Base-by-base conservation (phyloP, 805 yeast genomes). In the Candida piceae region DNA sequence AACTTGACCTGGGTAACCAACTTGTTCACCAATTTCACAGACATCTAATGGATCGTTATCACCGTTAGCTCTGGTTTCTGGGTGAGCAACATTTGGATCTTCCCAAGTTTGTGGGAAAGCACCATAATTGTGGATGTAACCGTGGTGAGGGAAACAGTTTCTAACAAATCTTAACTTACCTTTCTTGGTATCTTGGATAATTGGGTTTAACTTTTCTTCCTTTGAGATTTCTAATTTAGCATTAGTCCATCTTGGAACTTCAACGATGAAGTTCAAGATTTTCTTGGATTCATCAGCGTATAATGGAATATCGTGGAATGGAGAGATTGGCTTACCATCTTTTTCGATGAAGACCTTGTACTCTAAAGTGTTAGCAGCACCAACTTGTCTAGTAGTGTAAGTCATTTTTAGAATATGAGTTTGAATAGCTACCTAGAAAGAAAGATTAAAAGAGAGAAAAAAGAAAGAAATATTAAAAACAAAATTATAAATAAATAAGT, bases 71-170 rank as follows among this genome's bases (percentile, higher is more conserved):
- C 65, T 78, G 53, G 76, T 83, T 67, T 75, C 84, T 67, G 78
- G 76, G 63, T 67, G 84, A 58, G 64, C 61, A 60, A 52, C 72
- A 54, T 66, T 76, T 63, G 78, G 85, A 56, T 81, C 85, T 63
- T 81, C 88, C 88, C 88, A 81, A 32, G 88, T 81, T 65, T 90
- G 97, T 49, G 97, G 97, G 77, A 90, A 84, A 34, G 97, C 97
- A 64, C 97, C 98, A 64, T 90, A 90, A 73, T 93, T 93, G 72
- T 88, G 96, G 53, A 90, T 90, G 74, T 93, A 90, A 54, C 98
- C 98, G 64, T 93, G 95, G 73, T 85, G 95, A 36, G 98, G 98
- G 86, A 90, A 90, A 65, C 95, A 80, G 78, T 93, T 93, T 72
- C 95, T 82, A 42, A 93, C 97, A 54, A 82, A 93, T 70, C 97